A percentile compares a stretch with the other conserved stretches of the same genome.
These are phyloP conservation scores for Cucurbita ficifolia DNA, from an alignment of 306 rosid species.

Conservation along the genomic window DNA sequence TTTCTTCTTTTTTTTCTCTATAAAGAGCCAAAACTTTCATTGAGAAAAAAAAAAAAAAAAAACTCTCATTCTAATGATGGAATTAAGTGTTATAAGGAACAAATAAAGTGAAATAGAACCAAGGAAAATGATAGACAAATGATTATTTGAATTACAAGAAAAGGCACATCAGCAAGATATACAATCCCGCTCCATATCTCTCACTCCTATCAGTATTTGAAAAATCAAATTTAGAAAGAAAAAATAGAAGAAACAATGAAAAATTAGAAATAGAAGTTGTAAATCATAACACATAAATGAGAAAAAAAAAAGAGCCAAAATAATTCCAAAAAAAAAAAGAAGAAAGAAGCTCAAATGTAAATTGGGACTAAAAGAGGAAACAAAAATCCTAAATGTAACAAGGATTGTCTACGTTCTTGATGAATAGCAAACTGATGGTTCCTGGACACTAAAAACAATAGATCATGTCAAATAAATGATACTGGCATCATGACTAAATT, in stretches of 20 bases:
- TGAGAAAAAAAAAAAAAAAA: neutral
- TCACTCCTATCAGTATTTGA: neutral
- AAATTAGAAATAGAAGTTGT: neutral
- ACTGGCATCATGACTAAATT: neutral
- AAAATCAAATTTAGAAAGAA: neutral
- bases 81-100: neutral
- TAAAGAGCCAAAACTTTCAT: neutral
- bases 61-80: neutral
- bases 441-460: neutral
- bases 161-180: neutral
- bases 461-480: neutral
- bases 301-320: neutral
- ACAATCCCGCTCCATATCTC: neutral
- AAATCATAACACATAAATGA: neutral
- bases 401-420: neutral
- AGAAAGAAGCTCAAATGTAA: neutral
- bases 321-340: neutral
- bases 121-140: neutral
- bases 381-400: neutral
- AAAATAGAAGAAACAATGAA: neutral
- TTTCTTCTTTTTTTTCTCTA: too few species aligned
- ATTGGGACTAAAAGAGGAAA: neutral
- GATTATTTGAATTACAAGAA: neutral
- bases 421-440: conserved; percentile 1
- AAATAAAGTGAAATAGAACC: neutral